Evolutionary conservation across 371 early-diverging fungal species (phyloP), one percentile per base, ranked within the genome.

Genomic region (Syncephalastrum contaminatum): DNA sequence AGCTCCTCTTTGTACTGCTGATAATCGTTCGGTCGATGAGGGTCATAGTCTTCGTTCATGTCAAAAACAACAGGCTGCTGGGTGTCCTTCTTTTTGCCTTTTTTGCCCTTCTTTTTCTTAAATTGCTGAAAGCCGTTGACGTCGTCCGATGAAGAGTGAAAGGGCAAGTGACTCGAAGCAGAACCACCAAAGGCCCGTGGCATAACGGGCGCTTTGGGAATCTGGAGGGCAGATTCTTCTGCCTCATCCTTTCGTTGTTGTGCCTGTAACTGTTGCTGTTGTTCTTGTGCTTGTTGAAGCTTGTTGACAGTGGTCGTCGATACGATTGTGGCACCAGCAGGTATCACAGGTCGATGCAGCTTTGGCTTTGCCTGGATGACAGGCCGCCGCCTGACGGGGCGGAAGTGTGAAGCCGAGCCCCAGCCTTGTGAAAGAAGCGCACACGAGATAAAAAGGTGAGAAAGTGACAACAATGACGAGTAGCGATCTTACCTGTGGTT

Each of bases 21-120:
- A 51, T 77, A 86, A 43, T 86, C 84, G 52, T 83, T 86, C 1
- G 86, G 86, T 44, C 75, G 61, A n/a, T 75, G 65, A 27, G 84
- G 81, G 36, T 86, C 83, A 53, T 86, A 86, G 45, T 83, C 83
- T 43, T 82, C 82, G 42, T 70, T 53, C 64, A 86, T 61, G 52
- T 73, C 69, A 44, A 70, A 67, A 16, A 59, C 57, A n/a, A 63
- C 52, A 19, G 72, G 72, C n/a, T 63, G 61, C n/a, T n/a, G 45
- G 21, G 39, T 53, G 49, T 62, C 70, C 51, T 63, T 41, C 24
- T 59, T 41, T 42, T 60, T 60, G 16, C 53, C 51, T 4, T 55
- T 58, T 48, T 53, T 68, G 63, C n/a, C 60, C 61, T 53, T 68
- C 64, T 55, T 61, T 58, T 62, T 66, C 50, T 42, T 40, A 1